Conservation (phyloP, 306 rosid genomes). For the Dicorynia guianensis region DNA sequence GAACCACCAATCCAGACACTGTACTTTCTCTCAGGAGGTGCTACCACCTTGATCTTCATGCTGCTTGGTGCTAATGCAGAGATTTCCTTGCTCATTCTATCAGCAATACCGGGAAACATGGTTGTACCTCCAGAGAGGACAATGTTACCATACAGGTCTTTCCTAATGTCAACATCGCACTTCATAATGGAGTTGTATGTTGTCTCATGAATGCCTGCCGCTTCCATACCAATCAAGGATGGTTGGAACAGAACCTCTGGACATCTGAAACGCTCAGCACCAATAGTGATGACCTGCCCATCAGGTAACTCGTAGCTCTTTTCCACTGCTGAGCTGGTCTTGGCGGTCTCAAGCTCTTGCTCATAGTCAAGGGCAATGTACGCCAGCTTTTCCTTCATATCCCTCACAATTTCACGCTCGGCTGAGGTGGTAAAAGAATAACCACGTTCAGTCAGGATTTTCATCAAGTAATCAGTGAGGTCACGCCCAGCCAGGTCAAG, state of each 20-base stretch:
- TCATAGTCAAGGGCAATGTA: slow-evolving; percentile 94
- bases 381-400: slow-evolving; percentile 92
- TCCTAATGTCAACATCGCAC: slow-evolving; percentile 98
- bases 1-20: slow-evolving; percentile 99
- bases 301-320: slow-evolving; percentile 98
- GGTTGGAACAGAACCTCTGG: slow-evolving; percentile 99
- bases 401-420: slow-evolving; percentile 99
- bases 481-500: slow-evolving; percentile 98
- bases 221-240: slow-evolving; percentile 97
- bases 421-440: slow-evolving; percentile 97
- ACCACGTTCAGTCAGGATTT: slow-evolving; percentile 95
- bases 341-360: slow-evolving; percentile 88
- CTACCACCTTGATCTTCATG: slow-evolving; percentile 99
- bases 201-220: slow-evolving; percentile 98
- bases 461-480: slow-evolving; percentile 95
- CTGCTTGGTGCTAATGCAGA: slow-evolving; percentile 98
- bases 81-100: slow-evolving; percentile 98
- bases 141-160: slow-evolving; percentile 94
- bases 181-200: slow-evolving; percentile 99
- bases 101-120: slow-evolving; percentile 98
- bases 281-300: slow-evolving; percentile 97
- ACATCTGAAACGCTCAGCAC: slow-evolving; percentile 97
- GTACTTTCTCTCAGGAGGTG: slow-evolving; percentile 98
- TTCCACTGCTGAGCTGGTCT: slow-evolving; percentile 94
- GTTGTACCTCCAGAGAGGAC: slow-evolving; percentile 99